Percentiles rank a stretch among this genome's conserved stretches.
Conservation (phyloP, 345 rosid species). For the Geranium rotundifolium region DNA sequence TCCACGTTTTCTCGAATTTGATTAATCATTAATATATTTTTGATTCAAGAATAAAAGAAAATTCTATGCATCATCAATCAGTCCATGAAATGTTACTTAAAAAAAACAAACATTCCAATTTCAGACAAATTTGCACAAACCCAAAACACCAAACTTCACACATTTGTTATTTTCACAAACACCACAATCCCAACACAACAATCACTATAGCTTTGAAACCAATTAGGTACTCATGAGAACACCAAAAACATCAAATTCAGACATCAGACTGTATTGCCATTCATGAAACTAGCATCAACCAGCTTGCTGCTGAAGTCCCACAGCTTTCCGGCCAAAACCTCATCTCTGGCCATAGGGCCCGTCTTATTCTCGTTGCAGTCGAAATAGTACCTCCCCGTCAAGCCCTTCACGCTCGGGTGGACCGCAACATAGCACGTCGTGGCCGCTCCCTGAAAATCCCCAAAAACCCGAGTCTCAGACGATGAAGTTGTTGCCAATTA, state of each 20-base stretch:
- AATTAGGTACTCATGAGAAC: background rate
- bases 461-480: background rate
- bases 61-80: too few relatives aligned
- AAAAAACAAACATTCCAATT: background rate
- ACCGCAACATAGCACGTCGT: constrained; percentile 7
- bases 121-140: background rate
- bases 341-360: constrained; percentile 24
- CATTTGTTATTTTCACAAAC: background rate
- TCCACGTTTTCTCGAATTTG: too few relatives aligned
- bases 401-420: constrained; percentile 8
- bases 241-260: too few relatives aligned
- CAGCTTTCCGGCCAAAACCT: constrained; percentile 4
- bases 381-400: constrained; percentile 3
- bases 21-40: too few relatives aligned
- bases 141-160: background rate
- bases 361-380: constrained; percentile 3
- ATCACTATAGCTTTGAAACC: too few relatives aligned
- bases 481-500: background rate
- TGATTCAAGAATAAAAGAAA: too few relatives aligned
- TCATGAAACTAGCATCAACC: constrained; percentile 3
- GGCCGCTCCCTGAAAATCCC: constrained; percentile 8
- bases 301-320: constrained; percentile 14
- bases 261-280: background rate
- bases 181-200: background rate
- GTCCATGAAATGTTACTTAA: background rate